Percentiles rank a stretch among this genome's conserved stretches.
phyloP scores from a whole-genome alignment of 352 stramenopile genomes.

The Thalassiosira sp. region DNA sequence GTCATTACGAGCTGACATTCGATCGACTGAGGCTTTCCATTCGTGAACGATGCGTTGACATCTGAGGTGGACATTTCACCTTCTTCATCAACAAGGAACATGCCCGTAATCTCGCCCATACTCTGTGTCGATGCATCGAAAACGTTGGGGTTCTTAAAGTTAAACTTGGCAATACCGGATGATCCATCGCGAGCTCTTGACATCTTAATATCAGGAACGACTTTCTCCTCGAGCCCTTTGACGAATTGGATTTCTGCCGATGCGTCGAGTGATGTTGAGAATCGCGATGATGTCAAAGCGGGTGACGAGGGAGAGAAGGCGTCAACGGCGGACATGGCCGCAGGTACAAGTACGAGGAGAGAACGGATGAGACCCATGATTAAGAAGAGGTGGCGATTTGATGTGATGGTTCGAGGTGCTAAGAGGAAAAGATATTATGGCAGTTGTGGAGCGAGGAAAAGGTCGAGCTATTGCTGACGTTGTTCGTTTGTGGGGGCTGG shows the following conservation, averaged over 20 bases:
- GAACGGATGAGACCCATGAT: constrained; percentile 25
- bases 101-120: constrained; percentile 67
- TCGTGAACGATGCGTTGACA: constrained; percentile 77
- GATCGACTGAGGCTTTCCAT: constrained; percentile 79
- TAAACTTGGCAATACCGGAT: constrained; percentile 69
- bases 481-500: no score
- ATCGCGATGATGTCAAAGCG: constrained; percentile 9
- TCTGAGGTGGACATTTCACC: constrained; percentile 70
- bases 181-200: constrained; percentile 69
- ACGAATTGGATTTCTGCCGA: constrained; percentile 71
- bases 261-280: constrained; percentile 27
- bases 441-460: neutral
- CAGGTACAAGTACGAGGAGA: constrained; percentile 25
- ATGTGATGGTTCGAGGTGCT: no score
- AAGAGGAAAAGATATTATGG: neutral
- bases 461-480: no score
- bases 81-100: constrained; percentile 77
- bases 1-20: constrained; percentile 69
- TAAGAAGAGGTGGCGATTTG: neutral
- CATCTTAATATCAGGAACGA: constrained; percentile 74
- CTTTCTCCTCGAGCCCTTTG: constrained; percentile 67
- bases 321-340: constrained; percentile 14
- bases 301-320: constrained; percentile 22
- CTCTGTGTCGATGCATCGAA: constrained; percentile 69
- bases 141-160: constrained; percentile 74